Conservation (phyloP, 805 yeast species). For the Starmerella tilneyi region DNA sequence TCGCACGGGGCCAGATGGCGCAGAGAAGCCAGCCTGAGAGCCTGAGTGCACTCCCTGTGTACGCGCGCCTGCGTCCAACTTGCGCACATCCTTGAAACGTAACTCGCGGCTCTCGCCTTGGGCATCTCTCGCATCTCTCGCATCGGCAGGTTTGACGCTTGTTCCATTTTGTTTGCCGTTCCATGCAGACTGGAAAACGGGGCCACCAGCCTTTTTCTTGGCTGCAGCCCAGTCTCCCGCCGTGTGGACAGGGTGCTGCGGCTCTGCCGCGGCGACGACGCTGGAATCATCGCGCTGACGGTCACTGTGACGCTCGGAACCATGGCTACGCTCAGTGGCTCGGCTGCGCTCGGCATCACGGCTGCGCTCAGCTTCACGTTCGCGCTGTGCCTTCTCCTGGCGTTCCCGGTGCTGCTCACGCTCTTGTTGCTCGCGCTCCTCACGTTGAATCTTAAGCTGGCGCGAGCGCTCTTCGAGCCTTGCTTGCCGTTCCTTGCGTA, state of each 20-base stretch:
- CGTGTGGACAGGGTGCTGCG: not conserved
- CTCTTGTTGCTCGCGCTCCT: constrained; percentile 5
- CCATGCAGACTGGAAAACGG: constrained; percentile 3
- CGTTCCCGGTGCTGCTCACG: constrained; percentile 5
- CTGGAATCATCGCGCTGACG: constrained; percentile 1
- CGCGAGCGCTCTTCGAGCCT: constrained; percentile 1
- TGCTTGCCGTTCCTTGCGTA: constrained; percentile 9
- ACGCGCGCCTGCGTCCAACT: too few species aligned
- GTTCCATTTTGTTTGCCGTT: not conserved
- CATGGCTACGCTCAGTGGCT: not conserved
- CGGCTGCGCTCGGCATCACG: too few species aligned
- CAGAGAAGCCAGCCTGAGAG: not conserved
- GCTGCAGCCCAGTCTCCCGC: constrained; percentile 7
- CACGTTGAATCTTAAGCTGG: constrained; percentile 1
- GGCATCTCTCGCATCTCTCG: not conserved
- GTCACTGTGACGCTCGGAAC: not conserved
- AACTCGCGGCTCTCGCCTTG: not conserved
- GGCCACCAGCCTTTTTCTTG: constrained; percentile 7
- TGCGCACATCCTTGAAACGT: too few species aligned
- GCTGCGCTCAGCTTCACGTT: not conserved
- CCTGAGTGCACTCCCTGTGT: too few species aligned
- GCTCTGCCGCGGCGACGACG: not conserved
- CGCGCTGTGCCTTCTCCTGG: constrained; percentile 1
- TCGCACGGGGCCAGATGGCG: too few species aligned
- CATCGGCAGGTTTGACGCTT: not conserved